Evolutionary conservation across 441 rosid genomes (phyloP).

Genomic region (Adansonia gregorii): DNA sequence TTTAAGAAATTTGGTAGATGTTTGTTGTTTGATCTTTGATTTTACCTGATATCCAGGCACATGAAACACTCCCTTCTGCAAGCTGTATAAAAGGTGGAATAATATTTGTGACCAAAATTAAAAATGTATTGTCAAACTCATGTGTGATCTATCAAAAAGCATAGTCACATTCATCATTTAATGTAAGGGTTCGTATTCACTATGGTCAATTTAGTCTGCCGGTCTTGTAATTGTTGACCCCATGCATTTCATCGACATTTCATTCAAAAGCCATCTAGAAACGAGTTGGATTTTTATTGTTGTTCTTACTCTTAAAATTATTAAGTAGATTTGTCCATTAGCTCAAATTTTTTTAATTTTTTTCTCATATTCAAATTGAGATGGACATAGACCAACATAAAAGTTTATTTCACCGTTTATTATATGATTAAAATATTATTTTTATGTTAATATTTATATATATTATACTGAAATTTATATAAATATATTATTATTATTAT

Average conservation of each 20-base stretch:
- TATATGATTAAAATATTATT: too few species aligned
- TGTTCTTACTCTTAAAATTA: too few species aligned
- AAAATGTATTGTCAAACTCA: constrained; percentile 10
- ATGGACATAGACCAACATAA: too few species aligned
- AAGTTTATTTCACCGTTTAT: too few species aligned
- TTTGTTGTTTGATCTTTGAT: constrained; percentile 27
- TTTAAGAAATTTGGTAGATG: neutral
- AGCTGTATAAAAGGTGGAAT: constrained; percentile 27
- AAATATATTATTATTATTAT: too few species aligned
- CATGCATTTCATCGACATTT: neutral
- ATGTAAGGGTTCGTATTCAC: neutral
- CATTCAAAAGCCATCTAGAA: neutral
- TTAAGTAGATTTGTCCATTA: too few species aligned
- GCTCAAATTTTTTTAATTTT: too few species aligned
- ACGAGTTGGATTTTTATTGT: neutral
- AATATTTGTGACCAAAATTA: constrained; percentile 13
- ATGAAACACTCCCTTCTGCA: constrained; percentile 36
- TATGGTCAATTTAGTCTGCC: constrained; percentile 13
- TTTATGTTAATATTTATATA: too few species aligned
- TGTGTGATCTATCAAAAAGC: neutral
- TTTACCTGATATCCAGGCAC: constrained; percentile 33
- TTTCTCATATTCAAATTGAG: too few species aligned
- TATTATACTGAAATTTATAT: too few species aligned
- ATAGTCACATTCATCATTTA: neutral
- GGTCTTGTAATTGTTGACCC: neutral